Evolutionary conservation across 306 rosid species (phyloP).

Genomic region (Rosa persica): DNA sequence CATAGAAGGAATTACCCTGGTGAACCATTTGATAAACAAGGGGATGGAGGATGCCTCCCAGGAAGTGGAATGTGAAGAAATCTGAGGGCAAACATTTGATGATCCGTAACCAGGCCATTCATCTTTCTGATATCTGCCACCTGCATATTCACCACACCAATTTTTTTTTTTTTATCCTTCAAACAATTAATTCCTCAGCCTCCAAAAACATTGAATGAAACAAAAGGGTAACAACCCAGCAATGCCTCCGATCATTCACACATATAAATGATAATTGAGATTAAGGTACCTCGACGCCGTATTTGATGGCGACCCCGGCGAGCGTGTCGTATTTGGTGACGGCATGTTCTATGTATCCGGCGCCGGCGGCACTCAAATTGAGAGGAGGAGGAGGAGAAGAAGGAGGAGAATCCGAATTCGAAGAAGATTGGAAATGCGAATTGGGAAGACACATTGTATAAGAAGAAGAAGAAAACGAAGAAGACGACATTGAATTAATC

Average conservation of each 20-base stretch:
- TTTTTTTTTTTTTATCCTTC: neutral
- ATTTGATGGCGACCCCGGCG: constrained; percentile 90
- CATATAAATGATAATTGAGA: too few relatives aligned
- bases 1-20: constrained; percentile 33
- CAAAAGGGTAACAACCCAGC: too few relatives aligned
- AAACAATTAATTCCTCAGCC: neutral
- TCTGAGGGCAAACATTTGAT: constrained; percentile 87
- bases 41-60: constrained; percentile 92
- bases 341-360: constrained; percentile 54
- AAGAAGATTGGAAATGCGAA: constrained; percentile 18
- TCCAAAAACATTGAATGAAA: too few relatives aligned
- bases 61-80: constrained; percentile 83
- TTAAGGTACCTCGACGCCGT: constrained; percentile 75
- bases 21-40: constrained; percentile 58
- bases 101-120: constrained; percentile 84
- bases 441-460: constrained; percentile 13
- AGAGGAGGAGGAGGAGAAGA: constrained; percentile 3
- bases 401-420: constrained; percentile 22
- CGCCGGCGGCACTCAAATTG: neutral
- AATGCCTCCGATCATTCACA: too few relatives aligned
- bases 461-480: constrained; percentile 17
- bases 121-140: constrained; percentile 73
- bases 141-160: constrained; percentile 35
- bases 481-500: constrained; percentile 17
- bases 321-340: constrained; percentile 83